phyloP scores from a whole-genome alignment of 2,329 filamentous ascomycete species.

The Achaetomium macrosporum region DNA sequence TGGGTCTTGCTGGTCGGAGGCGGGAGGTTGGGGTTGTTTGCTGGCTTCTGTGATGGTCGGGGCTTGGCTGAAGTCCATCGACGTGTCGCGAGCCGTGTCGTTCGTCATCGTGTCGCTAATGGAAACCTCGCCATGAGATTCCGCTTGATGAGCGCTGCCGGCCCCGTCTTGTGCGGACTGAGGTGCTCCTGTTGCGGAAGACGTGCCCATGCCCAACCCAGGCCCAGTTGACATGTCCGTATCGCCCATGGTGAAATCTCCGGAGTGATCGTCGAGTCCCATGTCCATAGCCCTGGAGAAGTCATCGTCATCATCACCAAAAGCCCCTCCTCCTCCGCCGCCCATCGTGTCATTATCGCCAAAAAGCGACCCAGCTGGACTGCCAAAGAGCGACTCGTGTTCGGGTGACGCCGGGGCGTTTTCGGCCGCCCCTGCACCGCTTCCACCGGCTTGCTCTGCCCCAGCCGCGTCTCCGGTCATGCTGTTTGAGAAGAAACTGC shows the following conservation, averaged over 20 bases:
- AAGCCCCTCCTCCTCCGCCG: slow-evolving; percentile 45
- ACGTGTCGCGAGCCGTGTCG: slow-evolving; percentile 7
- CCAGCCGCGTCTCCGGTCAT: slow-evolving; percentile 28
- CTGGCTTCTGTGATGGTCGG: slow-evolving; percentile 3
- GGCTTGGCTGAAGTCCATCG: slow-evolving; percentile 12
- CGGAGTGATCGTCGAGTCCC: slow-evolving; percentile 36
- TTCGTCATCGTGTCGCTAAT: slow-evolving; percentile 13
- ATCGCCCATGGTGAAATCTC: slow-evolving; percentile 32
- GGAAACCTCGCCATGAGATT: slow-evolving; percentile 5
- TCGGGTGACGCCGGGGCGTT: slow-evolving; percentile 47
- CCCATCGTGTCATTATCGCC: slow-evolving; percentile 64
- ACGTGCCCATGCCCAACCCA: background rate
- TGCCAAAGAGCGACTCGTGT: slow-evolving; percentile 77
- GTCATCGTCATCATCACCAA: slow-evolving; percentile 78
- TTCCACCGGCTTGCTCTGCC: slow-evolving; percentile 24
- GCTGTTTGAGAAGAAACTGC: slow-evolving; percentile 43
- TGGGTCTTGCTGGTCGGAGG: slow-evolving; percentile 9
- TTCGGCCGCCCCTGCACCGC: slow-evolving; percentile 25
- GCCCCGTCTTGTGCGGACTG: slow-evolving; percentile 12
- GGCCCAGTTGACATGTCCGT: slow-evolving; percentile 13
- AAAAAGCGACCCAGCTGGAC: slow-evolving; percentile 77
- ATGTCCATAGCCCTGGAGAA: slow-evolving; percentile 69
- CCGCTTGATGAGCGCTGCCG: background rate
- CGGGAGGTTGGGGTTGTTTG: slow-evolving; percentile 5
- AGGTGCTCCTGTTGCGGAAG: slow-evolving; percentile 1